Evolutionary conservation across 345 rosid species (phyloP).

Genomic region (Arabidopsis arenosa): DNA sequence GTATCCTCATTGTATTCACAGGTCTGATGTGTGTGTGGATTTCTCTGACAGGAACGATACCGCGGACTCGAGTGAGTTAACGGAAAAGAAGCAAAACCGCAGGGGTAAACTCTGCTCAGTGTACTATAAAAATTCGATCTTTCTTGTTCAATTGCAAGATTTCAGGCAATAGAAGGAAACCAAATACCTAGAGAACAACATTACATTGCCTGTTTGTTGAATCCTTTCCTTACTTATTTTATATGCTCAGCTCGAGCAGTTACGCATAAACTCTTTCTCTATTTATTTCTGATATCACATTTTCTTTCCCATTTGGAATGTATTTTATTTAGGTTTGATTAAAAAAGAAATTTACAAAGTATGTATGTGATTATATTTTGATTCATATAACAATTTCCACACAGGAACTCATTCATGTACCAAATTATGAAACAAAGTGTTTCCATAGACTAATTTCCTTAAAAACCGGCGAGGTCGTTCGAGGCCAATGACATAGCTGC

Average conservation of each 20-base stretch:
- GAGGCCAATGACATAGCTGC: conserved; percentile 26
- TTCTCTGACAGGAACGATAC: conserved; percentile 31
- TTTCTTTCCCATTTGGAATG: conserved; percentile 3
- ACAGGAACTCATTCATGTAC: conserved; percentile 4
- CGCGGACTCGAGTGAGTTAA: not conserved
- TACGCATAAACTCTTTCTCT: not conserved
- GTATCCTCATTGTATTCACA: not conserved
- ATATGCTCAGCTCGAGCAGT: conserved; percentile 35
- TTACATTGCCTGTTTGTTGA: conserved; percentile 26
- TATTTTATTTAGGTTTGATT: conserved; percentile 23
- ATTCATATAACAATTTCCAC: conserved; percentile 6
- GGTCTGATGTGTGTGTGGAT: conserved; percentile 25
- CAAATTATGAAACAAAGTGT: conserved; percentile 2
- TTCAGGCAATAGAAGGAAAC: not conserved
- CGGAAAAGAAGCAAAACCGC: not conserved
- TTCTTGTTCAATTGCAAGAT: conserved; percentile 19
- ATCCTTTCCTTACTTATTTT: not conserved
- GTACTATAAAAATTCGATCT: conserved; percentile 5
- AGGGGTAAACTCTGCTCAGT: not conserved
- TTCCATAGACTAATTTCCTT: conserved; percentile 5
- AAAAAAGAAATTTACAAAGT: not conserved
- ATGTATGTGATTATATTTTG: not conserved
- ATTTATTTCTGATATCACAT: not conserved
- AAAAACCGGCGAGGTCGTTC: not conserved
- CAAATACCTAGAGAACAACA: conserved; percentile 6